Base-by-base conservation (phyloP, 2,329 filamentous ascomycete genomes). In the Colletotrichum costaricense region DNA sequence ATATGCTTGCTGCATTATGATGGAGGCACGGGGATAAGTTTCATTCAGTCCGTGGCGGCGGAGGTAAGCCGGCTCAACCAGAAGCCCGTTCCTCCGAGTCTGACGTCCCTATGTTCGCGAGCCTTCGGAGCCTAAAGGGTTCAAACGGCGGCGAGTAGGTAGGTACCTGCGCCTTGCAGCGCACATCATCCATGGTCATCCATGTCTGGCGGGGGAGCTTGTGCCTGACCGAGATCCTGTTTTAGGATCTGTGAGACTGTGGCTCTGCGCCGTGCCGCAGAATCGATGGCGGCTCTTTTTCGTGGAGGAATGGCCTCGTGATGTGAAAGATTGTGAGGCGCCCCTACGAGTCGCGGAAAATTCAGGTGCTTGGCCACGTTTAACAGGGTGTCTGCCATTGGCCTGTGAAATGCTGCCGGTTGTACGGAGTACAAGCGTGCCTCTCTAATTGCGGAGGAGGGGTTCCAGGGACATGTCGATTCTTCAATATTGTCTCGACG, bases 221-320 rank as follows among this genome's bases (percentile, higher is more conserved):
- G 67, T 71, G 26, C 69, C 64, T 72, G 57, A 22, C 11, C 63
- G 8, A 59, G 55, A 67, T 57, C 57, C 38, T 72, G 63, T 63
- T 72, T 72, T 60, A 5, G 24, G 38, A 33, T 35, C 30, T 24
- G 33, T 33, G 46, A 49, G 35, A 35, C 55, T n/a, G 60, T 24
- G 67, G 55, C 49, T 33, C 52, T 65, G 56, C 56, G 42, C 63
- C 56, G 46, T 71, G 67, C 49, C 62, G 71, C 71, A 62, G 33
- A 22, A 54, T 52, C 19, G 46, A 56, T 57, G 56, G 67, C 67
- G 71, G 71, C 71, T 71, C 71, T 73, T 73, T 73, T 71, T 71
- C 71, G 71, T 66, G 71, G 16, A 71, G 58, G 33, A 54, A 71
- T 66, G 62, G 16, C 67, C 71, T 58, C 67, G 71, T 73, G 67